Evolutionary conservation across 352 stramenopile genomes (phyloP).

Genomic region (Phytophthora vignae): DNA sequence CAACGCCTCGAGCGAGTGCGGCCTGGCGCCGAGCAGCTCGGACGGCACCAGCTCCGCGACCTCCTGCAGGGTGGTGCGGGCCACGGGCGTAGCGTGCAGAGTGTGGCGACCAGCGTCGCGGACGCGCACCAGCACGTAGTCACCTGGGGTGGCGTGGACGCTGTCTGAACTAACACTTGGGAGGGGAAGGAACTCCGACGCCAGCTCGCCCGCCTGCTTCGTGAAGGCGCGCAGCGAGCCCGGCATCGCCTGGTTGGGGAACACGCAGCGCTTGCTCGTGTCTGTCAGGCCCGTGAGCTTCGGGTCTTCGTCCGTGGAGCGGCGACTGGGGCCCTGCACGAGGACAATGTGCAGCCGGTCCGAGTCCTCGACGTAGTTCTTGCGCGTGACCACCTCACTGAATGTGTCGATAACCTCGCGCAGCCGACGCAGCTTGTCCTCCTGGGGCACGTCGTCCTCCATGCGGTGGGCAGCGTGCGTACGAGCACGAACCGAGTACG

Average conservation of each 20-base stretch:
- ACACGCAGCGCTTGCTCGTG: conserved; percentile 92
- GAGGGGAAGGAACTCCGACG: conserved; percentile 59
- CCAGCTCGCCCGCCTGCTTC: conserved; percentile 42
- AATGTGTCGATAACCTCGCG: conserved; percentile 97
- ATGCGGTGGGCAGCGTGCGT: conserved; percentile 96
- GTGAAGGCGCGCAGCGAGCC: conserved; percentile 57
- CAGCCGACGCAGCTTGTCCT: conserved; percentile 96
- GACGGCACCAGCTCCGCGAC: conserved; percentile 55
- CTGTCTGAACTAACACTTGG: conserved; percentile 37
- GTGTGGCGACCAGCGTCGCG: conserved; percentile 85
- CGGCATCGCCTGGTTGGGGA: conserved; percentile 66
- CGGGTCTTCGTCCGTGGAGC: conserved; percentile 71
- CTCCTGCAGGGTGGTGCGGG: conserved; percentile 78
- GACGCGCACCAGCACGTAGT: conserved; percentile 88
- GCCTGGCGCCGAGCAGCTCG: conserved; percentile 66
- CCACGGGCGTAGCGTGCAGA: conserved; percentile 81
- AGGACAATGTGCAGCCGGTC: conserved; percentile 95
- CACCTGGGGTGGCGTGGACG: conserved; percentile 63
- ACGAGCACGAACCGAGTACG: conserved; percentile 96
- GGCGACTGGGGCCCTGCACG: conserved; percentile 94
- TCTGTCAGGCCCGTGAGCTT: conserved; percentile 90
- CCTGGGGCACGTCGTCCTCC: conserved; percentile 95
- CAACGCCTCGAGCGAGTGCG: conserved; percentile 49
- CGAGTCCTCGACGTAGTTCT: conserved; percentile 93
- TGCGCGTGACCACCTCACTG: conserved; percentile 89